Conservation (phyloP, 2,329 filamentous ascomycete genomes). For the Atkinsonella hypoxylon region DNA sequence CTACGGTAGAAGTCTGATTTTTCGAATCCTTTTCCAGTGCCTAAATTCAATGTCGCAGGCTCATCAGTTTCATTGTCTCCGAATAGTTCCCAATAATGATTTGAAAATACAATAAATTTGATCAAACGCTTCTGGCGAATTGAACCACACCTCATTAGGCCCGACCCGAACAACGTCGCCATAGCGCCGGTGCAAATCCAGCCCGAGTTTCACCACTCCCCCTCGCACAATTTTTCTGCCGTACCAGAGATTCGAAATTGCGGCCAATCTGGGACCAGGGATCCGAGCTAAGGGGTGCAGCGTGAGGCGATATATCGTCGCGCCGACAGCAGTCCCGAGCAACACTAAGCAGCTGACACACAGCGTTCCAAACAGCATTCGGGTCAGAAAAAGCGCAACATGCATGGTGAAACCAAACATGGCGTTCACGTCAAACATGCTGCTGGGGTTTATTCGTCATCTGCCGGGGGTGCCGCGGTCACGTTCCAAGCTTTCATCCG, state of each 20-base stretch:
- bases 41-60: conserved; percentile 16
- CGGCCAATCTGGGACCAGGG: conserved; percentile 35
- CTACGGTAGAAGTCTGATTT: conserved; percentile 42
- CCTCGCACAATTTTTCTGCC: conserved; percentile 34
- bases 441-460: background rate
- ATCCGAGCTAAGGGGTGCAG: conserved; percentile 32
- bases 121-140: conserved; percentile 34
- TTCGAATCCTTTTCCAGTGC: conserved; percentile 32
- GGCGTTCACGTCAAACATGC: background rate
- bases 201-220: conserved; percentile 27
- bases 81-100: background rate
- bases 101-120: conserved; percentile 32
- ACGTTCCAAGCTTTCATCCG: background rate
- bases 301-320: conserved; percentile 24
- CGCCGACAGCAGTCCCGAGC: conserved; percentile 9
- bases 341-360: conserved; percentile 1
- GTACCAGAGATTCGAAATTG: conserved; percentile 36
- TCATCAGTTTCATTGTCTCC: background rate
- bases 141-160: conserved; percentile 42
- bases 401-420: background rate
- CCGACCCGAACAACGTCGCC: conserved; percentile 40
- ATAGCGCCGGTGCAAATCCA: conserved; percentile 32
- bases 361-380: background rate
- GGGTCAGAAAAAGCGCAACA: background rate
- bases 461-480: too few species aligned